phyloP scores from a whole-genome alignment of 2,329 filamentous ascomycete genomes.

The Aotearoamyces nothofagi region DNA sequence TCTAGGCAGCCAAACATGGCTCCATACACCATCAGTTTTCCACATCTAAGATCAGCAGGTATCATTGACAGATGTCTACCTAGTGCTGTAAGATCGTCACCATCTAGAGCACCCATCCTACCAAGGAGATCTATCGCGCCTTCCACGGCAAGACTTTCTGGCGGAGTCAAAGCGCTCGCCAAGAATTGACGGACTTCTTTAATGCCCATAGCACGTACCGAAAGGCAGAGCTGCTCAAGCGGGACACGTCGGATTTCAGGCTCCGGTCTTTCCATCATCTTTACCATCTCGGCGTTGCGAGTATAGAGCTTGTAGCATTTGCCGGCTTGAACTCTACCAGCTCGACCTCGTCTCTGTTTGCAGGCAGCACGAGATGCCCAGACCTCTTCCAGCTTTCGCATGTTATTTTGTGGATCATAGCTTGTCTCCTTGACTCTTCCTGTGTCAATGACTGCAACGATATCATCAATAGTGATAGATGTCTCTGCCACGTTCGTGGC shows the following conservation, averaged over 20 bases:
- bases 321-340: conserved; percentile 81
- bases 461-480: conserved; percentile 95
- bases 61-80: conserved; percentile 91
- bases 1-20: conserved; percentile 88
- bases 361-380: conserved; percentile 92
- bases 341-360: conserved; percentile 85
- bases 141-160: conserved; percentile 71
- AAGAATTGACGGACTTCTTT: conserved; percentile 70
- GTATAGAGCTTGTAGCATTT: conserved; percentile 95
- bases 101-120: conserved; percentile 79
- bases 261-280: conserved; percentile 79
- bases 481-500: conserved; percentile 97
- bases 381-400: conserved; percentile 85
- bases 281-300: conserved; percentile 58
- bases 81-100: conserved; percentile 74
- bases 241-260: conserved; percentile 90
- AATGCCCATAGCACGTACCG: conserved; percentile 89
- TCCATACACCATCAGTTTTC: conserved; percentile 91
- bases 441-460: conserved; percentile 89
- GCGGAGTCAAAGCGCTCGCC: conserved; percentile 75
- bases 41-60: conserved; percentile 80
- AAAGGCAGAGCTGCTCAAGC: conserved; percentile 84
- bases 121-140: conserved; percentile 66
- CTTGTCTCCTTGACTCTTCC: conserved; percentile 94
- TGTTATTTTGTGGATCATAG: conserved; percentile 82